Evolutionary conservation across 2,329 filamentous ascomycete genomes (phyloP), one percentile per base, ranked within the genome.

Genomic region (Polychaeton citri): DNA sequence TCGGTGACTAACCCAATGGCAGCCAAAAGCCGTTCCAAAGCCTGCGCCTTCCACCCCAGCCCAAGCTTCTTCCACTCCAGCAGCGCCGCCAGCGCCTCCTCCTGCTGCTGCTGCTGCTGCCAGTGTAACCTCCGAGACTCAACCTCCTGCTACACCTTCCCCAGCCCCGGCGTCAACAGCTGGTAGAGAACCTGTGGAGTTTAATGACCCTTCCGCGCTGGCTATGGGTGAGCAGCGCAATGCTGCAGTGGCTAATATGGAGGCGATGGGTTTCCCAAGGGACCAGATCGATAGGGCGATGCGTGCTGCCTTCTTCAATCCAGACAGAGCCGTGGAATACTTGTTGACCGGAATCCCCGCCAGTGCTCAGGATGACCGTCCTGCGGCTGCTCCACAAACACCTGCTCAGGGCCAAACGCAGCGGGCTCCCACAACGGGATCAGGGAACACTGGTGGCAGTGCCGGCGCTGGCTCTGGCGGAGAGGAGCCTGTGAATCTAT

Each of bases 311-410:
- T 98, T 84, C 62, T 92, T 81, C 71, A 98, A 98, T 65, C 86
- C 88, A 10, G 88, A 96, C 60, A 85, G 90, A 51, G 90, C 90
- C 36, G 88, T 98, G 38, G 90, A 98, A 60, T 98, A 98, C 54
- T 74, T 98, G 9, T 60, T 98, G 54, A 94, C 65, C 48, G 90
- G 90, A 35, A 96, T 98, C 43, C 90, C 90, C 34, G 87, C 92
- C 39, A 81, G 76, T 54, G 68, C 87, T 36, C 74, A 79, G 53
- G 76, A 81, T 57, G 76, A 86, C 52, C 76, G 82, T 53, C 57
- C 60, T 33, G 51, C 55, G 24, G 50, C 64, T 51, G 52, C 63
- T 34, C 57, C 46, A 21, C 40, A 38, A 3, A 20, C 40, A 9
- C 31, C 35, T 9, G 37, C 35, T 12, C 30, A 62, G 16, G 57